Conservation (phyloP, 495 filamentous ascomycete genomes). For the Astrocystis sublimbata region DNA sequence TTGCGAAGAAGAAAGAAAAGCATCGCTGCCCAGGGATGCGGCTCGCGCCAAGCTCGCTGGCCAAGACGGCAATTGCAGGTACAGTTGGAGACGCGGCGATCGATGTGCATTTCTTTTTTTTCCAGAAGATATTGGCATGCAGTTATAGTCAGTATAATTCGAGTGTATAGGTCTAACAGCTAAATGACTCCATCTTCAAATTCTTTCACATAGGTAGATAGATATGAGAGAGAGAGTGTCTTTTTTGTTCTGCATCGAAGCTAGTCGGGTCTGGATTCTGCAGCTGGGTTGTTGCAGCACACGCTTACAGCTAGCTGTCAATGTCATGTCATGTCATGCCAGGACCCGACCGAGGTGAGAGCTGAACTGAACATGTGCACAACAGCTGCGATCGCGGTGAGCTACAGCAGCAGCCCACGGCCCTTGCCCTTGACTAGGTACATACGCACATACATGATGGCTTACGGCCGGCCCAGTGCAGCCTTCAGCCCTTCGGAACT, state of each 20-base stretch:
- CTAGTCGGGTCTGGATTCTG: background rate
- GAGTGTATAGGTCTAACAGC: no score
- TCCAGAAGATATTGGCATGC: background rate
- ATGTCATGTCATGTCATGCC: background rate
- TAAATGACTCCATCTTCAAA: no score
- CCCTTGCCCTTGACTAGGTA: background rate
- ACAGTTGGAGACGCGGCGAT: conserved; percentile 2
- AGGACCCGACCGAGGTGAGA: background rate
- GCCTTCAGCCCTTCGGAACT: background rate
- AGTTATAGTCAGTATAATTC: no score
- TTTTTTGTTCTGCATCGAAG: background rate
- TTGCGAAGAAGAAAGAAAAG: no score
- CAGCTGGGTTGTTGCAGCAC: background rate
- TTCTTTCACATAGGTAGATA: no score
- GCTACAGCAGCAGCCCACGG: background rate
- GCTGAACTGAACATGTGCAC: background rate
- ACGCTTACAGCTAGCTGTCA: no score
- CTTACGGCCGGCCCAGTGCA: conserved; percentile 11
- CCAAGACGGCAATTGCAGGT: conserved; percentile 19
- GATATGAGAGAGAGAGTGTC: no score
- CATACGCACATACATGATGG: no score
- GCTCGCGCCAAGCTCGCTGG: conserved; percentile 15
- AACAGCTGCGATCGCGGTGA: background rate
- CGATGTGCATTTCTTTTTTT: background rate
- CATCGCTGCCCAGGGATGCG: conserved; percentile 16